Base-by-base conservation (phyloP, 2,329 filamentous ascomycete genomes). In the Alternaria panax region DNA sequence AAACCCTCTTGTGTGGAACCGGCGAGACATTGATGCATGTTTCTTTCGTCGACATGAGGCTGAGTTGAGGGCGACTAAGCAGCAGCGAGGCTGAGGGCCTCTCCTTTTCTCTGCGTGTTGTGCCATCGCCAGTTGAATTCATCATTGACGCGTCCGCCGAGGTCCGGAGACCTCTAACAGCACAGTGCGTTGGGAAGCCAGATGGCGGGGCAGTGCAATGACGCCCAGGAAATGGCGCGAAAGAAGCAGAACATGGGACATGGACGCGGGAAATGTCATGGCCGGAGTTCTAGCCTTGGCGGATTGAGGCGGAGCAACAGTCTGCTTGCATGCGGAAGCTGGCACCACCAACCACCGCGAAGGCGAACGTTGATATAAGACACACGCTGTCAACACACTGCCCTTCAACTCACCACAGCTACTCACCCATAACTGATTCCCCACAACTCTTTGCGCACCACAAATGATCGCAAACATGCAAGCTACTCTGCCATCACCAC, bases 391-490 rank as follows among this genome's bases (percentile, higher is more conserved):
- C 56, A 64, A 63, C 57, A 22, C 50, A 55, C 53, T 53, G 9
- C 46, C 51, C 59, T 54, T 36, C 56, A 48, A 64, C 63, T 57
- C 59, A 66, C 59, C 55, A 54, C 57, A 66, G 54, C 58, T 51
- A 60, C 51, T 52, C 57, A 63, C 22, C 51, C 32, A 40, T 54
- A 50, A 41, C 48, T 59, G 50, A 51, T 20, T 14, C 32, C 30
- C 34, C 45, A 56, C 12, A 47, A 57, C 58, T 55, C 30, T 56
- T 42, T 42, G 53, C 59, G 52, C 59, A 51, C 55, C 42, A 64
- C 51, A 57, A 43, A 66, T 67, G 47, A 63, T 66, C 51, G 61
- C 66, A 60, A 72, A 61, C 64, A 78, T 78, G 76, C 62, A 74
- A 36, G 61, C 50, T 43, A 65, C 55, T 24, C 65, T 75, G 24